Evolutionary conservation across 306 rosid species (phyloP).

Genomic region (Cicer chorassanicum): DNA sequence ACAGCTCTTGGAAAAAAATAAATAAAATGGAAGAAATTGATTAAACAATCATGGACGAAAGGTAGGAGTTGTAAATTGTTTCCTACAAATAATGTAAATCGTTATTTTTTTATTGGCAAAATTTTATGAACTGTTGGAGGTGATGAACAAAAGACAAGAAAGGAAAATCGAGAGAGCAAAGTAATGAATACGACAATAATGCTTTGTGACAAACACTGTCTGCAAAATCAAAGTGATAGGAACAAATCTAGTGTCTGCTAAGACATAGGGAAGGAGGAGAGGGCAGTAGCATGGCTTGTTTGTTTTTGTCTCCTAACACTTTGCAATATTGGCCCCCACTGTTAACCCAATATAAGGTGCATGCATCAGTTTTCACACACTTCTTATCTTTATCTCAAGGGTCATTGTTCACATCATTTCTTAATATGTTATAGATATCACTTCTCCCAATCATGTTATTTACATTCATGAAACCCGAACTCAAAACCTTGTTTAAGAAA

Average conservation of each 20-base stretch:
- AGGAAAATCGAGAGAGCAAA: constrained; percentile 28
- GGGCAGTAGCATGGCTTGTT: constrained; percentile 58
- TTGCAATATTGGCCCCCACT: constrained; percentile 51
- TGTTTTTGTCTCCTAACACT: constrained; percentile 50
- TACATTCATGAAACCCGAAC: neutral
- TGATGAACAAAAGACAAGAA: constrained; percentile 39
- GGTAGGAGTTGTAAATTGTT: no score
- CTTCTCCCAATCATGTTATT: neutral
- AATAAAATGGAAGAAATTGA: no score
- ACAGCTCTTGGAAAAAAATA: no score
- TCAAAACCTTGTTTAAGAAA: neutral
- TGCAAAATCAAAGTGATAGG: constrained; percentile 29
- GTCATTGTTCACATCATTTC: neutral
- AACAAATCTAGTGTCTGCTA: constrained; percentile 48
- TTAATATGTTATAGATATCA: neutral
- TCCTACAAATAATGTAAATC: no score
- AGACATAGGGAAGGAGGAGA: constrained; percentile 43
- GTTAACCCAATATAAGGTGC: neutral
- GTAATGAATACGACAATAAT: constrained; percentile 35
- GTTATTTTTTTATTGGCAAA: neutral
- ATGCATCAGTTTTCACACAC: constrained; percentile 24
- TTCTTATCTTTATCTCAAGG: constrained; percentile 27
- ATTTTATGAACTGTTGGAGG: constrained; percentile 2
- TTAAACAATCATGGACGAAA: no score
- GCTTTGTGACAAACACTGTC: constrained; percentile 39